Evolutionary conservation across 1,284 basidiomycete genomes (phyloP), one percentile per base, ranked within the genome.

Genomic region (Austroboletus novae-zelandiae): DNA sequence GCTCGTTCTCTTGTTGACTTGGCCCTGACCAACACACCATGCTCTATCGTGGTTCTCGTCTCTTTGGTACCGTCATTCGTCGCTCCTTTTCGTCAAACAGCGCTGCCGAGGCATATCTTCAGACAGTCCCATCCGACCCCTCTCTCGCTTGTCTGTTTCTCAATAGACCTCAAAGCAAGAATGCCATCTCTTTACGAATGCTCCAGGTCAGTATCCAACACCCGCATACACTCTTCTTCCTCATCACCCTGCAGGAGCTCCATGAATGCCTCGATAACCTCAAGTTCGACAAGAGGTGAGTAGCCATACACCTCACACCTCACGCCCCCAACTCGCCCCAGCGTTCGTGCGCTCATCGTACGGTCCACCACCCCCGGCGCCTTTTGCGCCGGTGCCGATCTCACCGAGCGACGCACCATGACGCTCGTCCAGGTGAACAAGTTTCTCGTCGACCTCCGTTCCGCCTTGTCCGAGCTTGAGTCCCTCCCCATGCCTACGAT

Each of bases 311-410:
- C 29, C 9, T 27, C 43, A 5, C n/a, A 44, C 47, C n/a, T 25
- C 53, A 17, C 52, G 55, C 47, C 40, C 47, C 34, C 41, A 51
- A 55, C 44, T 7, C 39, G 48, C 30, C 40, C 45, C 50, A 89
- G 87, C 47, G 75, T 88, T 27, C 86, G 92, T 50, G 81, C 89
- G 0, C 77, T 96, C 54, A 83, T 97, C 50, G 64, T 96, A 15
- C 81, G 86, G 48, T 93, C 93, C 2, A 80, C 86, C 0, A 80
- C 81, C 0, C 61, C 76, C 11, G 83, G 83, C n/a, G 80, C 89
- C 3, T 97, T 96, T 72, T 98, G 94, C 66, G 89, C 94, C 17
- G 94, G 95, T 7, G 94, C 94, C 10, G 94, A 98, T 69, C 81
- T 98, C 44, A 78, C 79, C 51, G 94, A 98, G 68, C 79, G 94